A percentile compares a stretch with the other conserved stretches of the same genome.
These are phyloP conservation scores for Coemansia sp. DNA, from an alignment of 192 early-diverging fungal species.

Conservation along the genomic window DNA sequence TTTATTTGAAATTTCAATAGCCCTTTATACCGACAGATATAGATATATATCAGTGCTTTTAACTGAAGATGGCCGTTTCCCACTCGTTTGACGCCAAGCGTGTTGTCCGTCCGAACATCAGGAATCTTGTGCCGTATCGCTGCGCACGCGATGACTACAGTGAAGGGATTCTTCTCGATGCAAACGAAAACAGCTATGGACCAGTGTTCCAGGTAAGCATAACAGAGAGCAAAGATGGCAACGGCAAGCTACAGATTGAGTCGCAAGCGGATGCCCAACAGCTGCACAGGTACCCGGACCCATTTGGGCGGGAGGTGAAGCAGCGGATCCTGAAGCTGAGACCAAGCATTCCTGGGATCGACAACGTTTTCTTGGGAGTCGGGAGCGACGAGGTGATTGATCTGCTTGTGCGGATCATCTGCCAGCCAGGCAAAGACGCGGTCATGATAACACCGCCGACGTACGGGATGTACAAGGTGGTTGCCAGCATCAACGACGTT, in stretches of 20 bases:
- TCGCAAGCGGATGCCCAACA: conserved; percentile 35
- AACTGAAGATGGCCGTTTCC: conserved; percentile 18
- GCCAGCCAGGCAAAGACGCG: conserved; percentile 86
- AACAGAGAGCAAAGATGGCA: conserved; percentile 20
- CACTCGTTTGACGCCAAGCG: conserved; percentile 60
- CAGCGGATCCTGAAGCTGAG: conserved; percentile 70
- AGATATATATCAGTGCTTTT: background rate
- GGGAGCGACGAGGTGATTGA: conserved; percentile 98
- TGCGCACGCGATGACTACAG: conserved; percentile 98
- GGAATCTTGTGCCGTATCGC: conserved; percentile 83
- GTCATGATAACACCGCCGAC: conserved; percentile 95
- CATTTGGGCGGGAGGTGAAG: conserved; percentile 85
- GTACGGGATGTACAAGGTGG: conserved; percentile 98
- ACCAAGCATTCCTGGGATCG: conserved; percentile 58
- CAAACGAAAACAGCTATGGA: conserved; percentile 98
- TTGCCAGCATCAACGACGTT: conserved; percentile 93
- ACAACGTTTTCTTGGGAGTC: conserved; percentile 92
- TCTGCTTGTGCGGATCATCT: conserved; percentile 82
- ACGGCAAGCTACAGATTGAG: conserved; percentile 19
- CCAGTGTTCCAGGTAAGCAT: conserved; percentile 49
- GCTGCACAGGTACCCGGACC: conserved; percentile 96
- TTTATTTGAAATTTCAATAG: conserved; percentile 1
- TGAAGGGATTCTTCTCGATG: conserved; percentile 92
- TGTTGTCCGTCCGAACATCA: conserved; percentile 80
- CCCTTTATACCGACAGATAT: no score